A percentile compares a stretch with the other conserved stretches of the same genome.
phyloP scores from a whole-genome alignment of 2,329 filamentous ascomycete genomes.

The Neofusicoccum sp. region DNA sequence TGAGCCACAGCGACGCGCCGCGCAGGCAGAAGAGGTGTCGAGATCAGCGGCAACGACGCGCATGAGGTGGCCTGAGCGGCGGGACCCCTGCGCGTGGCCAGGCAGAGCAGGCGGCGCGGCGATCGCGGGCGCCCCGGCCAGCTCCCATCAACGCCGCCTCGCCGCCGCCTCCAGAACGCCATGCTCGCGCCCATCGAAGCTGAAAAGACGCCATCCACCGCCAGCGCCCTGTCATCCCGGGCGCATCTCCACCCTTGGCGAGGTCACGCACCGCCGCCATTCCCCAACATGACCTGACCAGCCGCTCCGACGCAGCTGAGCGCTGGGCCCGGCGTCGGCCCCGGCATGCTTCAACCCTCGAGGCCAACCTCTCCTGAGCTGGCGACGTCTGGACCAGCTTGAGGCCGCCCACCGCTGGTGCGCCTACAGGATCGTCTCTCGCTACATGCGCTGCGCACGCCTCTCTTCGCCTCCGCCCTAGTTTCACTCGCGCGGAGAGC shows the following conservation, averaged over 20 bases:
- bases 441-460: background rate
- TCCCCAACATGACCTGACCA: conserved; percentile 4
- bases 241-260: conserved; percentile 8
- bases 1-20: background rate
- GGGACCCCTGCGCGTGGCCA: background rate
- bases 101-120: background rate
- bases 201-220: conserved; percentile 13
- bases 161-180: conserved; percentile 12
- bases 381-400: background rate
- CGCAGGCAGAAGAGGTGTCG: background rate
- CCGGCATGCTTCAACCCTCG: conserved; percentile 11
- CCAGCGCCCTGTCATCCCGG: conserved; percentile 4
- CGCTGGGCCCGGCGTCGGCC: conserved; percentile 1
- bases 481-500: conserved; percentile 11
- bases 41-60: background rate
- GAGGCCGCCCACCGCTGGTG: background rate
- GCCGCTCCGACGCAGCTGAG: conserved; percentile 7
- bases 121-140: background rate
- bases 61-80: background rate
- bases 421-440: background rate
- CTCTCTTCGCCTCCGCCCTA: background rate
- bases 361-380: conserved; percentile 4
- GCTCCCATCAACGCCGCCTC: background rate
- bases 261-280: conserved; percentile 8
- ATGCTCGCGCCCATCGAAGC: conserved; percentile 9